phyloP scores from a whole-genome alignment of 176 grass and related monocot species.

The Oryza longistaminata region DNA sequence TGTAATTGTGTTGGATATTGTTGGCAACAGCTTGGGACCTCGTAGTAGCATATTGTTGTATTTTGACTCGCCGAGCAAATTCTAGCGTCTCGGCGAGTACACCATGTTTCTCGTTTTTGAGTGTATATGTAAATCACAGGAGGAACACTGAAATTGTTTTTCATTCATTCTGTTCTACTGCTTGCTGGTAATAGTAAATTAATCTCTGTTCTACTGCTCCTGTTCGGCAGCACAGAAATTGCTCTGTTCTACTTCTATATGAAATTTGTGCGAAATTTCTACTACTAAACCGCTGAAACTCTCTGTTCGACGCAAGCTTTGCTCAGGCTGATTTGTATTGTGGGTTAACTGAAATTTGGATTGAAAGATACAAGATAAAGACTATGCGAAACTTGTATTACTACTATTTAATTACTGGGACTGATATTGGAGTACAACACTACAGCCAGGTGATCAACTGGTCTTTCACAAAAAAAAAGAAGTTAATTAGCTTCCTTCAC shows the following conservation, averaged over 20 bases:
- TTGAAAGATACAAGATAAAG: too few relatives aligned
- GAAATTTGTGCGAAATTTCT: neutral
- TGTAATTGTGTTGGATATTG: constrained; percentile 29
- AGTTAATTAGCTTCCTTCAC: neutral
- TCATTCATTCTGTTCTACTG: neutral
- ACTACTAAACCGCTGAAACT: too few relatives aligned
- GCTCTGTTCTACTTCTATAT: neutral
- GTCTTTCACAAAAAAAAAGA: neutral
- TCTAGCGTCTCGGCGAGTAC: constrained; percentile 2
- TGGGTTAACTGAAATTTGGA: too few relatives aligned
- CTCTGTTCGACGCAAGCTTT: too few relatives aligned
- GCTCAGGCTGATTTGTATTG: too few relatives aligned
- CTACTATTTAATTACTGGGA: neutral
- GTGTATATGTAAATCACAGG: neutral
- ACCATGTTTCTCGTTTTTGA: neutral
- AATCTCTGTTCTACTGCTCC: neutral
- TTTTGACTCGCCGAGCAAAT: neutral
- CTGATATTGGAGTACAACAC: neutral
- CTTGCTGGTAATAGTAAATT: neutral
- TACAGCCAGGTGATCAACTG: neutral
- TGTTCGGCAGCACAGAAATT: neutral
- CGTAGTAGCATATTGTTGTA: neutral
- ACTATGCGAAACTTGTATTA: too few relatives aligned
- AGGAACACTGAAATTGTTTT: neutral
- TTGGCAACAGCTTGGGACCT: constrained; percentile 12